These are phyloP conservation scores for Zalaria sp. DNA, from an alignment of 2,329 filamentous ascomycete species.

Conservation along the genomic window DNA sequence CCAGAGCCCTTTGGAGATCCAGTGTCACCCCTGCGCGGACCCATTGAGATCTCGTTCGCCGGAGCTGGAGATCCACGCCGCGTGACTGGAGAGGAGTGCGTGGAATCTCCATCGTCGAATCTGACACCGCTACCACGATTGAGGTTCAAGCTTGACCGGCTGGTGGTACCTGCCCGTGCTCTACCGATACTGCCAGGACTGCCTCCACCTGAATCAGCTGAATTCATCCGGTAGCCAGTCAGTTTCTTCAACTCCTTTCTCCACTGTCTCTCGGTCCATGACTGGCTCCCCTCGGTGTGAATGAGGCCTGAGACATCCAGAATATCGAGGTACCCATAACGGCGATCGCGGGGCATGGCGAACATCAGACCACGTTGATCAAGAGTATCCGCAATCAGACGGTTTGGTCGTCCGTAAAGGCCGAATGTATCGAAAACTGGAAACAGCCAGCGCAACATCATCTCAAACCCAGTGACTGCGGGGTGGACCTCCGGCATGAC, in stretches of 20 bases:
- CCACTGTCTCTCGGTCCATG: slow-evolving; percentile 83
- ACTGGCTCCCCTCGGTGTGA: slow-evolving; percentile 57
- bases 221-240: slow-evolving; percentile 63
- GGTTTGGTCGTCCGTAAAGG: slow-evolving; percentile 77
- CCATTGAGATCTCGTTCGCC: slow-evolving; percentile 12
- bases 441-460: slow-evolving; percentile 84
- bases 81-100: slow-evolving; percentile 30
- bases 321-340: slow-evolving; percentile 83
- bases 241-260: slow-evolving; percentile 76
- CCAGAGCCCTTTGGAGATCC: slow-evolving; percentile 8
- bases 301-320: slow-evolving; percentile 74
- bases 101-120: slow-evolving; percentile 28
- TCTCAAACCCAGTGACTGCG: slow-evolving; percentile 89
- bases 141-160: slow-evolving; percentile 20
- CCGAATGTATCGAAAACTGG: slow-evolving; percentile 87
- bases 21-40: slow-evolving; percentile 27
- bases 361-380: slow-evolving; percentile 93
- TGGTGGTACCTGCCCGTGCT: slow-evolving; percentile 28
- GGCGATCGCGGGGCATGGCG: slow-evolving; percentile 77
- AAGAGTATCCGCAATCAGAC: slow-evolving; percentile 73
- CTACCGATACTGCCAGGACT: slow-evolving; percentile 12
- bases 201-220: slow-evolving; percentile 11
- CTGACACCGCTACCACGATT: slow-evolving; percentile 20
- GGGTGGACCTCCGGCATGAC: slow-evolving; percentile 91
- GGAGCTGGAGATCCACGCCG: slow-evolving; percentile 28